Base-by-base conservation (phyloP, 768 basidiomycete species). In the Tubosaeta sp. region DNA sequence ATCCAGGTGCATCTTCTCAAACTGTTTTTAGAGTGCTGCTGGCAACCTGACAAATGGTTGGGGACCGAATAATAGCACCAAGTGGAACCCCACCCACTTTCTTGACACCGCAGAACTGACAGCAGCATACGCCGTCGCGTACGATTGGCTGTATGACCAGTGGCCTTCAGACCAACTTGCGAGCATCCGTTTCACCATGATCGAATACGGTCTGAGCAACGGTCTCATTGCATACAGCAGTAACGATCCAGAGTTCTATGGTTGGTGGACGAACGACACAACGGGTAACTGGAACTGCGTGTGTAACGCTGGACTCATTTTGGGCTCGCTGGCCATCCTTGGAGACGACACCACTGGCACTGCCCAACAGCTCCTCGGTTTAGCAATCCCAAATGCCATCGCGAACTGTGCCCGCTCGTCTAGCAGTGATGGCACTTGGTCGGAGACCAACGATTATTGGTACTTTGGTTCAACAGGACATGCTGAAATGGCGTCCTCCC, bases 251-350 rank as follows among this genome's bases (percentile, higher is more conserved):
- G 27, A 42, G 2, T 56, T 13, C 50, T 77, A 74, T 47, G 85
- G 86, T 44, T 97, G 94, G 94, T 97, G 94, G 94, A 78, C 71
- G 47, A 76, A 58, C 46, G 78, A 74, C 55, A 80, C 81, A 43
- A 78, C 77, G 54, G 95, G 95, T 17, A 99, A 98, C 76, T 99
- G 97, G 97, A 99, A 99, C 69, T 97, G 95, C 68, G 91, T 92
- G 51, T 93, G 87, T 75, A 98, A 97, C 68, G 81, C 82, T 43
- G 97, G 97, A 52, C 74, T 98, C 56, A 92, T 88, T 17, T 68
- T 97, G 65, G 97, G 80, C 43, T 82, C 97, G 1, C 84, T 99
- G 52, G 94, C 97, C 32, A 93, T 99, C 62, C 73, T 93, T 13
- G 85, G 79, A 31, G 90, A 95, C 59, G 86, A 95, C 59, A 81